Evolutionary conservation across 2,329 filamentous ascomycete genomes (phyloP).

Genomic region (Paraphaeosphaeria sporulosa): DNA sequence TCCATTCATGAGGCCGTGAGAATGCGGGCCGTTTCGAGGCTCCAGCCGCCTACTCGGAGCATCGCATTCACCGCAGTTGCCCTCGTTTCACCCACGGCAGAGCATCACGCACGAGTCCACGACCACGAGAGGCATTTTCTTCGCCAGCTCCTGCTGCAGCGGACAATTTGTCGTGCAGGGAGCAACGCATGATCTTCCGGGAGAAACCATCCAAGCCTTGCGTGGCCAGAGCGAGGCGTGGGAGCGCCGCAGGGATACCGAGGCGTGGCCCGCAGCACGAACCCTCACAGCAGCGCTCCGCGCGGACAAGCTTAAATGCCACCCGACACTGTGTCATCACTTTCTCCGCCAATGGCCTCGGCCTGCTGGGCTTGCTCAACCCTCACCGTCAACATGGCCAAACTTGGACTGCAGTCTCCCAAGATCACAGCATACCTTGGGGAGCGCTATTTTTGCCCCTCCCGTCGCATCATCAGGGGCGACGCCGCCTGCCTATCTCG

Average conservation of each 20-base stretch:
- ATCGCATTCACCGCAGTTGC: no score
- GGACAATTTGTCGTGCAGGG: conserved; percentile 34
- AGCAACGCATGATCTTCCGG: conserved; percentile 47
- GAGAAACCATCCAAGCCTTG: conserved; percentile 30
- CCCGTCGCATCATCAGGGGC: conserved; percentile 30
- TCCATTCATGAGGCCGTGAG: background rate
- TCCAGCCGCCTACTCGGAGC: background rate
- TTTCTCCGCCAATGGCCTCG: conserved; percentile 36
- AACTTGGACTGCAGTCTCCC: background rate
- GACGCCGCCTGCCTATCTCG: conserved; percentile 27
- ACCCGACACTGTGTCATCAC: conserved; percentile 28
- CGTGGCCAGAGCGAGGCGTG: conserved; percentile 37
- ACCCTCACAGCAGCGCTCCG: conserved; percentile 28
- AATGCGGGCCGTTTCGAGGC: background rate
- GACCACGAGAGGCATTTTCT: conserved; percentile 9
- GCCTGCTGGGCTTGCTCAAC: background rate
- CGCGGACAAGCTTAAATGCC: conserved; percentile 37
- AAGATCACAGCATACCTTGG: no score
- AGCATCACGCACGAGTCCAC: background rate
- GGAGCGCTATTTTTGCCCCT: conserved; percentile 17
- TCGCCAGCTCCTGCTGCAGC: conserved; percentile 23
- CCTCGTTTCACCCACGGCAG: background rate
- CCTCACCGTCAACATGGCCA: background rate
- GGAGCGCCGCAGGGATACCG: conserved; percentile 39
- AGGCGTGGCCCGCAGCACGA: conserved; percentile 31